phyloP scores from a whole-genome alignment of 371 early-diverging fungal genomes.

The Mortierella sp. region DNA sequence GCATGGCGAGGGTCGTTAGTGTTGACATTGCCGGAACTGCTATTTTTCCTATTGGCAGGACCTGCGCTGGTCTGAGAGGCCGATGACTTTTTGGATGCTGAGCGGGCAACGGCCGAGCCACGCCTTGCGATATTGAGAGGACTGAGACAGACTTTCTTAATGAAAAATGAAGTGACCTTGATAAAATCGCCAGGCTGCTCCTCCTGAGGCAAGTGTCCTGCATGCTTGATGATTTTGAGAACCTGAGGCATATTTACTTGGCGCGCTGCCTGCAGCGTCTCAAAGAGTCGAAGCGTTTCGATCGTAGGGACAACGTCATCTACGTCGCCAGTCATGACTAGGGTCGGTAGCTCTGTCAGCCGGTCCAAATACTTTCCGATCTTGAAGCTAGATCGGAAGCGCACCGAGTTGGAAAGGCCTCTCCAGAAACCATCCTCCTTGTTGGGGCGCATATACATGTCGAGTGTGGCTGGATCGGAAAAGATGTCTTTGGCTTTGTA shows the following conservation, averaged over 20 bases:
- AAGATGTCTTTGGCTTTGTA: slow-evolving; percentile 24
- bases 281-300: slow-evolving; percentile 32
- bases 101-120: slow-evolving; percentile 9
- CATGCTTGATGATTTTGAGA: slow-evolving; percentile 37
- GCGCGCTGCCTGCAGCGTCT: slow-evolving; percentile 22
- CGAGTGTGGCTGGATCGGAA: slow-evolving; percentile 22
- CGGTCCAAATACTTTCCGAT: slow-evolving; percentile 17
- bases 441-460: slow-evolving; percentile 28
- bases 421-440: slow-evolving; percentile 33
- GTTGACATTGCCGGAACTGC: no score
- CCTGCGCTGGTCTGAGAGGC: no score
- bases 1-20: no score
- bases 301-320: slow-evolving; percentile 35
- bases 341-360: slow-evolving; percentile 27
- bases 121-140: slow-evolving; percentile 11
- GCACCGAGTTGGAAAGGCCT: slow-evolving; percentile 22
- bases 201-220: slow-evolving; percentile 37
- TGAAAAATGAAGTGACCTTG: slow-evolving; percentile 32
- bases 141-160: slow-evolving; percentile 35
- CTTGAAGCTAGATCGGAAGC: slow-evolving; percentile 19
- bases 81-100: slow-evolving; percentile 11
- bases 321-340: slow-evolving; percentile 38
- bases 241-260: slow-evolving; percentile 31
- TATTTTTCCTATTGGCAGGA: no score
- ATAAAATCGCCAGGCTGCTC: slow-evolving; percentile 26